These are phyloP conservation scores for Aphanomyces cochlioides DNA, from an alignment of 352 stramenopile genomes.

Conservation along the genomic window DNA sequence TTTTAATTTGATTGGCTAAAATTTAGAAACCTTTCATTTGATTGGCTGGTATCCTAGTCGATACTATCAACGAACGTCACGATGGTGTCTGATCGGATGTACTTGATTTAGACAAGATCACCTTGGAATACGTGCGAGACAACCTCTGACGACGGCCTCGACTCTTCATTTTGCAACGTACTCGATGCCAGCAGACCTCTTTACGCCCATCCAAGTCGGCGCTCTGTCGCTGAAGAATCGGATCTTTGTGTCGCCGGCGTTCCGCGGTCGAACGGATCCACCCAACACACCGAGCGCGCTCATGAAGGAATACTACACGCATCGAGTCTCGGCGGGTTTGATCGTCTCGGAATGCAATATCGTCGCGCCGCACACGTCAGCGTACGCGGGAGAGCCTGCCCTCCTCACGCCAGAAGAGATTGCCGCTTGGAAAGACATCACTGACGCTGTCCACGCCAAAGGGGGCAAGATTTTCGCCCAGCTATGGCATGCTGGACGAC, in stretches of 20 bases:
- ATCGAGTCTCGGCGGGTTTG: constrained; percentile 40
- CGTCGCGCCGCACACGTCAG: constrained; percentile 37
- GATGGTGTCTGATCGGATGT: no score
- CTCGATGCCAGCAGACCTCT: constrained; percentile 29
- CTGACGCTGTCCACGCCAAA: constrained; percentile 62
- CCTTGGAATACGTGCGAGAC: no score
- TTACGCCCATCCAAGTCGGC: constrained; percentile 34
- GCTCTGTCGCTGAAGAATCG: constrained; percentile 44
- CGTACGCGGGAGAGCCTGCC: constrained; percentile 41
- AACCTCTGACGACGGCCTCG: no score
- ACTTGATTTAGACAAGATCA: no score
- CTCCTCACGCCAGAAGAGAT: constrained; percentile 44
- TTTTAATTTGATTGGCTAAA: no score
- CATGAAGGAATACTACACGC: constrained; percentile 43
- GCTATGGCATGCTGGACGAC: constrained; percentile 72
- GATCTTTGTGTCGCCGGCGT: constrained; percentile 42
- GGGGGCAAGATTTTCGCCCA: constrained; percentile 62
- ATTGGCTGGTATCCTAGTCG: no score
- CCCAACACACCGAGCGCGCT: constrained; percentile 32
- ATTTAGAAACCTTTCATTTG: no score
- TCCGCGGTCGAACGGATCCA: constrained; percentile 34
- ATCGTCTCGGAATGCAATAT: constrained; percentile 46
- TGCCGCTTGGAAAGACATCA: constrained; percentile 46
- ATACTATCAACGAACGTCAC: no score
- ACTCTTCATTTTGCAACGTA: neutral